Percentiles rank a stretch among this genome's conserved stretches.
Evolutionary conservation across 163 green algal species (phyloP).

Genomic region (Chloromonas sp.): DNA sequence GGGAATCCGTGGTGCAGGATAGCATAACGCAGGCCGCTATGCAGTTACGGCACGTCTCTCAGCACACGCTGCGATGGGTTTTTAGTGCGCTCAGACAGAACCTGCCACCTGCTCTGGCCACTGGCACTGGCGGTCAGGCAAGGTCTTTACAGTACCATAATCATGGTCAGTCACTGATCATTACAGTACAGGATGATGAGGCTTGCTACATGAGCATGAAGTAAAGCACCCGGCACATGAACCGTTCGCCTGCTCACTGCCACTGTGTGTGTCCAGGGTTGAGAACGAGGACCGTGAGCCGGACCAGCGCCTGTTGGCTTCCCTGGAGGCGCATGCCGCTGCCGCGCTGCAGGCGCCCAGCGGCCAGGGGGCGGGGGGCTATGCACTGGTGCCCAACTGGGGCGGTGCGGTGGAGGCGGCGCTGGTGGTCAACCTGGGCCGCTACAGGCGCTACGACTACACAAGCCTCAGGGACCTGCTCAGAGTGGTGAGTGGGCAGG

Average conservation of each 20-base stretch:
- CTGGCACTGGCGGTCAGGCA: no score
- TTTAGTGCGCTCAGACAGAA: no score
- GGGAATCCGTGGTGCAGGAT: neutral
- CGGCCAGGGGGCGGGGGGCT: conserved; percentile 1
- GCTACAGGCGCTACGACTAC: conserved; percentile 59
- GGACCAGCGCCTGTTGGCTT: conserved; percentile 53
- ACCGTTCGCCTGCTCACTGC: no score
- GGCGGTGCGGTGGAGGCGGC: conserved; percentile 51
- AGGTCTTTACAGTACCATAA: no score
- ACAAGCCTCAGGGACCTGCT: conserved; percentile 86
- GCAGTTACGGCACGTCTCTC: no score
- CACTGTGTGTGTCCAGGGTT: conserved; percentile 42
- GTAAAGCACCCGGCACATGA: no score
- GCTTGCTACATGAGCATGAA: no score
- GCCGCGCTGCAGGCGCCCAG: conserved; percentile 28
- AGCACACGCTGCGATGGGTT: no score
- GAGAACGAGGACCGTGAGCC: conserved; percentile 87
- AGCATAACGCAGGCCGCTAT: neutral
- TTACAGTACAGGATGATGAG: no score
- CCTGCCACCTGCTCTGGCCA: no score
- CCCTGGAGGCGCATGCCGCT: conserved; percentile 42
- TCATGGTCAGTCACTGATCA: no score
- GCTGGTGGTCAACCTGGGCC: conserved; percentile 73
- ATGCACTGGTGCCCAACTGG: conserved; percentile 52
- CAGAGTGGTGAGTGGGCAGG: conserved; percentile 63